phyloP scores from a whole-genome alignment of 345 rosid genomes.

The Gossypium raimondii region DNA sequence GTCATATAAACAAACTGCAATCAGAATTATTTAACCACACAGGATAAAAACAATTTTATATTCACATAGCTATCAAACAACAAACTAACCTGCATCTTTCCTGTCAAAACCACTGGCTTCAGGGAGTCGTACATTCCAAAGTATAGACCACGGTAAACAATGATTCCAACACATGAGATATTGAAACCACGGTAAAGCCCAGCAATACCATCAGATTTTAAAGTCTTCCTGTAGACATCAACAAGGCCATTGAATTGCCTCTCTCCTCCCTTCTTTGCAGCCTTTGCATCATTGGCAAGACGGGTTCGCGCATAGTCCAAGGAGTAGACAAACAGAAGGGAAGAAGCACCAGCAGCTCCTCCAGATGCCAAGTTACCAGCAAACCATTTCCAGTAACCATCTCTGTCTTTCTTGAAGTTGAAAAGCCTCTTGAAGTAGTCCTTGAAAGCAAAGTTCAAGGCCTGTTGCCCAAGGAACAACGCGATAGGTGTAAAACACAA shows the following conservation, averaged over 20 bases:
- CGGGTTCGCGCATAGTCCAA: constrained; percentile 7
- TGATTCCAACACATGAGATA: constrained; percentile 9
- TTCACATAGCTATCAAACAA: not conserved
- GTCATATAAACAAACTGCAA: not conserved
- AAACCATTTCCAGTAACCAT: constrained; percentile 10
- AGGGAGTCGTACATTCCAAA: constrained; percentile 2
- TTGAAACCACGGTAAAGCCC: constrained; percentile 11
- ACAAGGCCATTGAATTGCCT: constrained; percentile 7
- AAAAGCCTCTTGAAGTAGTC: constrained; percentile 10
- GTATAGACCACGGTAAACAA: constrained; percentile 4
- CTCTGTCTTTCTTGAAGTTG: constrained; percentile 10
- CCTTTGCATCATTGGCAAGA: constrained; percentile 1
- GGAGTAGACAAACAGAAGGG: constrained; percentile 6
- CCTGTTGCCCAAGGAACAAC: not conserved
- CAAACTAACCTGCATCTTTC: not conserved
- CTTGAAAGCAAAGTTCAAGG: constrained; percentile 11
- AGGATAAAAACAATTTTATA: not conserved
- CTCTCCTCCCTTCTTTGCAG: constrained; percentile 12
- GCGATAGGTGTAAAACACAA: not conserved
- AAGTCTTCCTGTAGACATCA: constrained; percentile 5
- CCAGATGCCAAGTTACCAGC: constrained; percentile 8
- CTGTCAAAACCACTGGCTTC: constrained; percentile 3
- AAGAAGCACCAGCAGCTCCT: constrained; percentile 11
- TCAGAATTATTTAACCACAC: not conserved
- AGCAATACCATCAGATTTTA: constrained; percentile 9